Evolutionary conservation across 1,139 yeast genomes (phyloP).

Genomic region (Ashbya aceris): DNA sequence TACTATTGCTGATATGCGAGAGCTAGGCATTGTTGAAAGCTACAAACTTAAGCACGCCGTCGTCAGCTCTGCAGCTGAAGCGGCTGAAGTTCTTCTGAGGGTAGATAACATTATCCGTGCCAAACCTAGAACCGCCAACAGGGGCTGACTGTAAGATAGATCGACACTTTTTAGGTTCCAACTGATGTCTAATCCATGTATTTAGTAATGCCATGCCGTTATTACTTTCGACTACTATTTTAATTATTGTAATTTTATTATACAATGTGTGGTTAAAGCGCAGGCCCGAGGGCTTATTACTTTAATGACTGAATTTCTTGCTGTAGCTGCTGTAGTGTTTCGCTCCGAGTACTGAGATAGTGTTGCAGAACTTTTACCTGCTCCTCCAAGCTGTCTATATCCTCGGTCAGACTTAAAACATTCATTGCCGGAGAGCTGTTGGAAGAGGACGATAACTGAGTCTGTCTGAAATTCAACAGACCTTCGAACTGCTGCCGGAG

Average conservation of each 20-base stretch:
- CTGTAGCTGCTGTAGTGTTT: slow-evolving; percentile 38
- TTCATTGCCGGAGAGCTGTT: slow-evolving; percentile 11
- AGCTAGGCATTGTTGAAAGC: slow-evolving; percentile 84
- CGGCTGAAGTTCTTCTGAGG: slow-evolving; percentile 88
- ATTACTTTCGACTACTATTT: neutral
- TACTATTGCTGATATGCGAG: slow-evolving; percentile 85
- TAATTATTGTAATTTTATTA: neutral
- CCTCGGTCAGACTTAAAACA: slow-evolving; percentile 35
- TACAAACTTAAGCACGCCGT: slow-evolving; percentile 89
- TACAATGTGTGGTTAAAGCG: neutral
- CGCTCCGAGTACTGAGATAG: slow-evolving; percentile 39
- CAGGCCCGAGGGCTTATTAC: neutral
- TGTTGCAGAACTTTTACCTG: slow-evolving; percentile 48
- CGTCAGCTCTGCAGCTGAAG: slow-evolving; percentile 94
- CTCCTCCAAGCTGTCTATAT: slow-evolving; percentile 40
- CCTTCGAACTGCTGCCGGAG: slow-evolving; percentile 74
- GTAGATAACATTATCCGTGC: slow-evolving; percentile 96
- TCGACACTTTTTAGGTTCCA: slow-evolving; percentile 1
- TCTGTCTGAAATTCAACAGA: slow-evolving; percentile 63
- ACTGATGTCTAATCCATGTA: neutral
- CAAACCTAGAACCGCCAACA: slow-evolving; percentile 92
- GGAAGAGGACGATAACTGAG: slow-evolving; percentile 25
- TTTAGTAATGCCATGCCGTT: neutral
- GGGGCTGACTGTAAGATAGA: slow-evolving; percentile 34
- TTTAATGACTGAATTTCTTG: slow-evolving; percentile 30